Evolutionary conservation across 805 yeast genomes (phyloP), one percentile per base, ranked within the genome.

Genomic region (Candida koratica): DNA sequence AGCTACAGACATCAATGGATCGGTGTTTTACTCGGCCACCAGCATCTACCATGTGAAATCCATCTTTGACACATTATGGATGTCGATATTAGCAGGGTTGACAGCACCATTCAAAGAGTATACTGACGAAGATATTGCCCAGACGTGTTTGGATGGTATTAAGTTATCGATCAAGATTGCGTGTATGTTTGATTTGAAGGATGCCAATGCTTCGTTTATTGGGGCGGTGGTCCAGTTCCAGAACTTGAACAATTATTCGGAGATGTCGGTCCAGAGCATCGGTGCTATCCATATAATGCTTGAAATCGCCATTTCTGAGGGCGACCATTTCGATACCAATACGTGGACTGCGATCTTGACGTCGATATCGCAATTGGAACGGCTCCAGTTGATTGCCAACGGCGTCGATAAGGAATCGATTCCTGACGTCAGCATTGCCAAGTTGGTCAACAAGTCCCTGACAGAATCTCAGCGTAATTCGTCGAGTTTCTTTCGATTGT

Each of bases 31-130:
- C 57, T 77, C 81, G 13, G 97, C 97, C 0, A 76, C 88, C 2
- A 90, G 84, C 51, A 76, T 84, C 11, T 94, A 87, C 48, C 96
- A 90, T 55, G 95, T 90, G 11, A 82, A 76, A 54, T 89, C 97
- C 1, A 85, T 94, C 53, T 90, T 93, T 61, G 96, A 90, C 50
- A 86, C 86, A 12, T 65, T 84, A 28, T 93, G 99, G 99, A 89
- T 94, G 96, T 87, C 97, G 0, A 76, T 93, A 32, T 69, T 93
- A 46, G 97, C 97, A 5, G 97, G 95, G 0, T 69, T 93, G 33
- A 88, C 97, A 0, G 90, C 94, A 3, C 95, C 96, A 5, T 88
- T 89, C 66, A 87, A 83, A 53, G 96, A 87, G 37, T 80, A 82
- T 44, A 88, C 84, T 47, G 93, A 85, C 47, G 73, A 70, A 14